Base-by-base conservation (phyloP, 805 yeast species). In the Kurtzmaniella cleridarum region DNA sequence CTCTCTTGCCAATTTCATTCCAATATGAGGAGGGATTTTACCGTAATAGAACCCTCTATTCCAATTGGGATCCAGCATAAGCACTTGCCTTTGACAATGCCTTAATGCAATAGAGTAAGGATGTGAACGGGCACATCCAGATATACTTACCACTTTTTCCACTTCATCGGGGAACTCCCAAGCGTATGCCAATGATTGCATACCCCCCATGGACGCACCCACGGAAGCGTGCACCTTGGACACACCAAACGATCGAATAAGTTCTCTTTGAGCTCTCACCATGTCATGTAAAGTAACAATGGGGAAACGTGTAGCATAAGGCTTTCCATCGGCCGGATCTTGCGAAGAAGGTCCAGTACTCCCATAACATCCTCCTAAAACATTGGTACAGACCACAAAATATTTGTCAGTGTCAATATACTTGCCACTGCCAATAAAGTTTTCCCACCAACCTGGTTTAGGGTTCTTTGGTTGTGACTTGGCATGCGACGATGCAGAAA, bases 121-220 rank as follows among this genome's bases (percentile, higher is more conserved):
- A 58, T 90, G 96, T 1, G 96, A 86, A 53, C 95, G 74, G 2
- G 95, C 95, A 66, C 96, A 89, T 2, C 95, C 96, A 32, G 91
- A 81, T 23, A 90, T 85, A n/a, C 86, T 75, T 1, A 88, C 76
- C 2, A 90, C 72, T 39, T 82, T 79, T 5, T 73, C 75, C 3
- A 89, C 96, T 40, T 71, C 75, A 35, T 82, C 81, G 1, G 95
- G 84, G 51, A 84, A 90, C 53, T 84, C 95, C 55, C 78, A 74
- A 1, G 88, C 95, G 59, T 79, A 86, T 0, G 96, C 95, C 40
- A 90, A 70, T 7, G 91, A 81, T 64, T 89, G 96, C 96, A 90
- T 88, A n/a, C 96, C 97, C n/a, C 97, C 97, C 95, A 90, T 86
- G 0, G 95, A 86, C 2, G 95, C 81, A 5, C 97, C 97, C 6